Conservation (phyloP, 352 stramenopile genomes). For the Phytophthora pisi region DNA sequence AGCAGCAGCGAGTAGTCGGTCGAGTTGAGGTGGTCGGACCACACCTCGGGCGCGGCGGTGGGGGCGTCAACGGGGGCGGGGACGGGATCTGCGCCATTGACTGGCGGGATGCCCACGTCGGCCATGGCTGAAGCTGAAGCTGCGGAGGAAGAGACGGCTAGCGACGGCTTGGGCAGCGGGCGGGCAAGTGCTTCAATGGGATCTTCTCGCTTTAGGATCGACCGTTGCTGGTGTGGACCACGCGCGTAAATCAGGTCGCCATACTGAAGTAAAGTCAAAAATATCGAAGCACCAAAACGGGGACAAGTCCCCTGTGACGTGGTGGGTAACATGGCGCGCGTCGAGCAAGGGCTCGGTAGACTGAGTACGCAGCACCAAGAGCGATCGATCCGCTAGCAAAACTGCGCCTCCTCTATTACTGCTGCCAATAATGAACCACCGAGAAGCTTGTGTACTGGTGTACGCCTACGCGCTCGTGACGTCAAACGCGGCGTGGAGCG, state of each 20-base stretch:
- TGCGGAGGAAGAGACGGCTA: too few relatives aligned
- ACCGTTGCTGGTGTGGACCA: conserved; percentile 18
- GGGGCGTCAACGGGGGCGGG: conserved; percentile 8
- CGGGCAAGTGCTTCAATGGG: too few relatives aligned
- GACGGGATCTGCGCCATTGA: not conserved
- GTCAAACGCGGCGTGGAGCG: conserved; percentile 40
- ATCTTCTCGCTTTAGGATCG: conserved; percentile 30
- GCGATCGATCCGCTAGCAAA: not conserved
- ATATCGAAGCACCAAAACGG: conserved; percentile 14
- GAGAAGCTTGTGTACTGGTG: not conserved
- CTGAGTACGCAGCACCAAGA: not conserved
- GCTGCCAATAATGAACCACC: conserved; percentile 1
- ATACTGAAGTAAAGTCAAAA: conserved; percentile 29
- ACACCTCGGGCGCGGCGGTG: conserved; percentile 36
- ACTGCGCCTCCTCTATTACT: conserved; percentile 13
- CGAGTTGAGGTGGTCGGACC: conserved; percentile 62
- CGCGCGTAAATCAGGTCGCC: conserved; percentile 40
- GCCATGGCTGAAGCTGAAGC: conserved; percentile 10
- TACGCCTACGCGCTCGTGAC: conserved; percentile 28
- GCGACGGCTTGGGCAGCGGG: too few relatives aligned
- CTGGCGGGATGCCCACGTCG: not conserved
- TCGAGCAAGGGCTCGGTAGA: conserved; percentile 4
- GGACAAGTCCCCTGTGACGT: conserved; percentile 11
- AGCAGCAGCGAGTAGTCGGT: conserved; percentile 73
- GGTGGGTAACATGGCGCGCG: not conserved